These are phyloP conservation scores for Metarhizium guizhouense DNA, from an alignment of 2,329 filamentous ascomycete species.

Conservation along the genomic window DNA sequence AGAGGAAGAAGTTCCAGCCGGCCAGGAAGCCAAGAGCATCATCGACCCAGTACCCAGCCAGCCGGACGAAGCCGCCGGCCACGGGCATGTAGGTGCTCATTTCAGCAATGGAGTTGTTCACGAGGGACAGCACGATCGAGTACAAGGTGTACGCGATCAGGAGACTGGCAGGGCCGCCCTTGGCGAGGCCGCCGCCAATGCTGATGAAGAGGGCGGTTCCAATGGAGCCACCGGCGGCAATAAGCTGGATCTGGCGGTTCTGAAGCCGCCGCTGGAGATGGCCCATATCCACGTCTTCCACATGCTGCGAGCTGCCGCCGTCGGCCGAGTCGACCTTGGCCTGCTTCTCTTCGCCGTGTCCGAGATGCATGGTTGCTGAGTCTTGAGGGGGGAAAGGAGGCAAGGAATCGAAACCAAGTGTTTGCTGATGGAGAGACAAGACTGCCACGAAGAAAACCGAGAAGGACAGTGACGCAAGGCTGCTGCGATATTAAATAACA, in stretches of 20 bases:
- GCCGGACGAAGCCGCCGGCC: constrained; percentile 51
- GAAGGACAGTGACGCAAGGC: too few relatives aligned
- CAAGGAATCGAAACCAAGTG: neutral
- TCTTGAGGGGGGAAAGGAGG: neutral
- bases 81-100: constrained; percentile 57
- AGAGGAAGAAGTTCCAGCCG: constrained; percentile 33
- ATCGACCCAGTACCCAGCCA: constrained; percentile 56
- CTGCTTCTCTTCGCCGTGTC: neutral
- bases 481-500: neutral
- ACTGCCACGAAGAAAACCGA: too few relatives aligned
- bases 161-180: constrained; percentile 35
- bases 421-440: neutral
- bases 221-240: constrained; percentile 48
- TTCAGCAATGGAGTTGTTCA: constrained; percentile 57
- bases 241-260: constrained; percentile 48
- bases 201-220: constrained; percentile 50
- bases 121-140: constrained; percentile 42
- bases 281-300: neutral
- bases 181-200: constrained; percentile 45
- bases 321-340: neutral
- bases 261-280: constrained; percentile 36
- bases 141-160: constrained; percentile 51
- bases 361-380: neutral
- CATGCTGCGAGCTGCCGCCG: neutral
- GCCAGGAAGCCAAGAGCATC: constrained; percentile 48